Evolutionary conservation across 2,329 filamentous ascomycete species (phyloP).

Genomic region (Aureobasidium uvarum): DNA sequence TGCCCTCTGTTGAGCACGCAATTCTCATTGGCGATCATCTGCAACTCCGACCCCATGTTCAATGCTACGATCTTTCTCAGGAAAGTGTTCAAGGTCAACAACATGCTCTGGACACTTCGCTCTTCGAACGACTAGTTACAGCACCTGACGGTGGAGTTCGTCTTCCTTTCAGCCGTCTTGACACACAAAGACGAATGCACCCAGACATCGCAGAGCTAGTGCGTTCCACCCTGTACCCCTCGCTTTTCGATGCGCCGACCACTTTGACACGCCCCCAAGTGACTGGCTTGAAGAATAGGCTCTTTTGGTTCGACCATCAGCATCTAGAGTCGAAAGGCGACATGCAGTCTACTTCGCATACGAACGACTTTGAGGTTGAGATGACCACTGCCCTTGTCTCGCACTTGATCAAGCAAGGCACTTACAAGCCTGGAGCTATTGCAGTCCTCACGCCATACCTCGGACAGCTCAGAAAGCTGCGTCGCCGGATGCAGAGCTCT

Average conservation of each 20-base stretch:
- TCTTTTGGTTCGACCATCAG: conserved; percentile 64
- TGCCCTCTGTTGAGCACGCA: conserved; percentile 60
- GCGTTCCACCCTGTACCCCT: conserved; percentile 57
- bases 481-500: conserved; percentile 44
- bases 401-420: conserved; percentile 64
- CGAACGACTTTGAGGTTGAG: conserved; percentile 60
- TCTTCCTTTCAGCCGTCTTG: conserved; percentile 47
- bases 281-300: conserved; percentile 51
- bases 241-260: conserved; percentile 51
- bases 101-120: conserved; percentile 58
- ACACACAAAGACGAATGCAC: conserved; percentile 64
- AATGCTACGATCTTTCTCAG: conserved; percentile 51
- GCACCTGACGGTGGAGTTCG: conserved; percentile 26
- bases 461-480: conserved; percentile 57
- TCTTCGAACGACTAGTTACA: conserved; percentile 59
- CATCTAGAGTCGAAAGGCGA: conserved; percentile 46
- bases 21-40: conserved; percentile 63
- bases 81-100: conserved; percentile 49
- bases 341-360: conserved; percentile 46
- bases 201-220: conserved; percentile 61
- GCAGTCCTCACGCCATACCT: conserved; percentile 68
- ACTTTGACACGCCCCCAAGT: conserved; percentile 50
- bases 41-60: conserved; percentile 59
- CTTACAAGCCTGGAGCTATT: conserved; percentile 61
- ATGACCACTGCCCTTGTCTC: conserved; percentile 63